A percentile compares a stretch with the other conserved stretches of the same genome.
phyloP scores from a whole-genome alignment of 2,329 filamentous ascomycete genomes.

The Ilyonectria mors-panacis region DNA sequence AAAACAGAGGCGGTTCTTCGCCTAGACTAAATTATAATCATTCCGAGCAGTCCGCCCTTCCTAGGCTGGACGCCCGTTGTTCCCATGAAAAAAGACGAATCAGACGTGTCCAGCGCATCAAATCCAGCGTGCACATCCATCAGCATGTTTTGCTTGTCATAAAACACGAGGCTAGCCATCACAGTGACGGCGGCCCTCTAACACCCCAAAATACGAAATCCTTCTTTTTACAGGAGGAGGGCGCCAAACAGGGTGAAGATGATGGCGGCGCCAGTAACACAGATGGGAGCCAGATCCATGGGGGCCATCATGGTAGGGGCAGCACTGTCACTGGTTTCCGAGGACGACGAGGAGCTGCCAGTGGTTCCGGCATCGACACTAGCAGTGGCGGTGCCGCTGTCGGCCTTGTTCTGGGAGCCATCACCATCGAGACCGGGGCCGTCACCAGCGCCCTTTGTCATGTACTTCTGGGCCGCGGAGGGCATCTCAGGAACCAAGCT shows the following conservation, averaged over 20 bases:
- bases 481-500: slow-evolving; percentile 68
- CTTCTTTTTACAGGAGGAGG: slow-evolving; percentile 55
- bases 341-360: slow-evolving; percentile 27
- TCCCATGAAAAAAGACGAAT: slow-evolving; percentile 45
- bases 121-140: slow-evolving; percentile 39
- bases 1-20: slow-evolving; percentile 43
- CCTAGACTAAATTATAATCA: slow-evolving; percentile 50
- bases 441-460: slow-evolving; percentile 66
- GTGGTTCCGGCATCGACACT: slow-evolving; percentile 54
- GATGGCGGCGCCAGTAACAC: slow-evolving; percentile 54
- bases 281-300: slow-evolving; percentile 51
- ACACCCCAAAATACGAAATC: slow-evolving; percentile 15
- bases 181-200: slow-evolving; percentile 27
- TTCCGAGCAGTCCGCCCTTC: slow-evolving; percentile 44
- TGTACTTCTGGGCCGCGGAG: slow-evolving; percentile 64
- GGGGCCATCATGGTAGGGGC: slow-evolving; percentile 46
- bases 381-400: slow-evolving; percentile 63
- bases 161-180: slow-evolving; percentile 31
- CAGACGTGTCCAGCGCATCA: slow-evolving; percentile 42
- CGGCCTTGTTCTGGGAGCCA: slow-evolving; percentile 68
- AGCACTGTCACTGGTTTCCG: slow-evolving; percentile 47
- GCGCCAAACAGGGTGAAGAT: slow-evolving; percentile 58
- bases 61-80: slow-evolving; percentile 46
- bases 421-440: slow-evolving; percentile 68
- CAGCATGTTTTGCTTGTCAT: slow-evolving; percentile 40